These are phyloP conservation scores for Saccharomyces hybrid DNA, from an alignment of 1,139 yeast genomes.

Conservation along the genomic window DNA sequence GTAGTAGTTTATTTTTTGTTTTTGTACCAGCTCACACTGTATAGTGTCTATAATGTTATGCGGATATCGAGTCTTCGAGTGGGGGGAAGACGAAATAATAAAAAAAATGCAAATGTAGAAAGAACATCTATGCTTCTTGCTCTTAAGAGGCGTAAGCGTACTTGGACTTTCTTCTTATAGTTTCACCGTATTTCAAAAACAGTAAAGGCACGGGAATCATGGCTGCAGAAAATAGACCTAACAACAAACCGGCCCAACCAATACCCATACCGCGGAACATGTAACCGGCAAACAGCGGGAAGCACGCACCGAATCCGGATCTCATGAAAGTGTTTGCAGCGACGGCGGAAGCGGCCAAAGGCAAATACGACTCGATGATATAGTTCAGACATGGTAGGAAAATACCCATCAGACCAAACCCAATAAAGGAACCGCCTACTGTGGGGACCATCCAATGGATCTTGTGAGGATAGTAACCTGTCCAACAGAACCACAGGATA, in stretches of 20 bases:
- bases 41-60: background rate
- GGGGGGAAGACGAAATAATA: background rate
- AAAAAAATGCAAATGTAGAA: background rate
- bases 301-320: constrained; percentile 58
- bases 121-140: constrained; percentile 26
- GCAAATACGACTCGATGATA: constrained; percentile 68
- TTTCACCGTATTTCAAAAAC: constrained; percentile 50
- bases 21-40: background rate
- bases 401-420: constrained; percentile 66
- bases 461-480: constrained; percentile 58
- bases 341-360: constrained; percentile 81
- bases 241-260: constrained; percentile 75
- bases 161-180: constrained; percentile 50
- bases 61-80: background rate
- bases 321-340: constrained; percentile 80
- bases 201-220: constrained; percentile 63
- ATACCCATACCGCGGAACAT: constrained; percentile 71
- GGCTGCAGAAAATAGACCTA: constrained; percentile 58
- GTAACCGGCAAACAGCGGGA: constrained; percentile 71
- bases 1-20: background rate
- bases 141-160: constrained; percentile 35
- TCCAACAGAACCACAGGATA: constrained; percentile 78
- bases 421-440: constrained; percentile 60
- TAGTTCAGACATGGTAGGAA: constrained; percentile 75
- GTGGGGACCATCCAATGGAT: constrained; percentile 88